phyloP scores from a whole-genome alignment of 1,139 yeast genomes.

The Blastobotrys apis region DNA sequence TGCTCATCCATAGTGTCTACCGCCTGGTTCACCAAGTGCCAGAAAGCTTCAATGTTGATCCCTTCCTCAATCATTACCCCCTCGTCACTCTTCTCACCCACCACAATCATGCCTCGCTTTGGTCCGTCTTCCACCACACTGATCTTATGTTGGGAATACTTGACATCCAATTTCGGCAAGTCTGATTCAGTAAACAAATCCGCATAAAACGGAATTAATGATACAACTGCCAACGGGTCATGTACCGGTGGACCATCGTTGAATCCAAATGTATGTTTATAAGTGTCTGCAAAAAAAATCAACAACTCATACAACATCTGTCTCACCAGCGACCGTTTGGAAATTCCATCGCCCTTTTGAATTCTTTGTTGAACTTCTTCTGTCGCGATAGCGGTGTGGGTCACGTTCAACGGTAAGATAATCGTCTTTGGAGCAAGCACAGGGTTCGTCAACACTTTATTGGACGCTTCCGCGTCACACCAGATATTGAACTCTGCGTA shows the following conservation, averaged over 20 bases:
- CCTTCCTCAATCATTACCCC: slow-evolving; percentile 47
- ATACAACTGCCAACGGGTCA: slow-evolving; percentile 71
- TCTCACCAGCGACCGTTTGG: slow-evolving; percentile 41
- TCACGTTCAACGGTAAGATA: slow-evolving; percentile 63
- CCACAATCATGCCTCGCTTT: slow-evolving; percentile 23
- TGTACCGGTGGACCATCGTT: slow-evolving; percentile 71
- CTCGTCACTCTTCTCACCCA: slow-evolving; percentile 28
- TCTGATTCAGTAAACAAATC: slow-evolving; percentile 19
- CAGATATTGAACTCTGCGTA: slow-evolving; percentile 76
- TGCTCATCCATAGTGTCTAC: slow-evolving; percentile 34
- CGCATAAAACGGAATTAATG: slow-evolving; percentile 47
- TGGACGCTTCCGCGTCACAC: slow-evolving; percentile 75
- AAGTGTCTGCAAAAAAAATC: slow-evolving; percentile 49
- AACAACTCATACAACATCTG: slow-evolving; percentile 54
- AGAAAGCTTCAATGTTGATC: slow-evolving; percentile 47
- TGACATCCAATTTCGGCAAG: slow-evolving; percentile 26
- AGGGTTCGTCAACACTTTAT: slow-evolving; percentile 47
- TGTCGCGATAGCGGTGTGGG: slow-evolving; percentile 65
- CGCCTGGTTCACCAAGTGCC: slow-evolving; percentile 47
- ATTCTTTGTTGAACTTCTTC: slow-evolving; percentile 38
- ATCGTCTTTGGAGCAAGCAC: slow-evolving; percentile 47
- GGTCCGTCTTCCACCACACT: slow-evolving; percentile 38
- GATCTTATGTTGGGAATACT: slow-evolving; percentile 38
- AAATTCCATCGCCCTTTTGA: slow-evolving; percentile 21
- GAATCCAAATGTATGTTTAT: slow-evolving; percentile 44